Evolutionary conservation across 768 basidiomycete genomes (phyloP).

Genomic region (Lentinula boryana): DNA sequence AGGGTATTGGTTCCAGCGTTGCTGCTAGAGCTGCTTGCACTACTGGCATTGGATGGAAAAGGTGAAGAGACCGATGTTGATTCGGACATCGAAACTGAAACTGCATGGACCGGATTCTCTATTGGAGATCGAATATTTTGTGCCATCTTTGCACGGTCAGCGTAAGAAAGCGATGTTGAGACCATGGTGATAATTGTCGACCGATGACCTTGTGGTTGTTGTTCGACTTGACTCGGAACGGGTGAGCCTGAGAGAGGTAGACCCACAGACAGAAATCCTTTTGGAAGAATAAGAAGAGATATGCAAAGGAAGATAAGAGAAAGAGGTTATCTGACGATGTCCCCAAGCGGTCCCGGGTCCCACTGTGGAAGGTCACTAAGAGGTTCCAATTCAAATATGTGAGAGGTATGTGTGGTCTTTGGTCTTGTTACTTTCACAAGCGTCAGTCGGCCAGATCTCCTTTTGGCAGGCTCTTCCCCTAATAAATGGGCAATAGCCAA

Average conservation of each 20-base stretch:
- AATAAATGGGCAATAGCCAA: too few species aligned
- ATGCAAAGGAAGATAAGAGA: neutral
- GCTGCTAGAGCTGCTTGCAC: neutral
- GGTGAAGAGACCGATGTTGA: neutral
- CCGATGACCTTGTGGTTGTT: neutral
- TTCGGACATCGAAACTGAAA: constrained; percentile 1
- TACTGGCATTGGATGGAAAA: neutral
- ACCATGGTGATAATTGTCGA: neutral
- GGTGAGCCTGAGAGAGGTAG: neutral
- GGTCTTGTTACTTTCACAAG: neutral
- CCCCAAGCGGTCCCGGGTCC: neutral
- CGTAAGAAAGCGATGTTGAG: neutral
- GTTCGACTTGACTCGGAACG: neutral
- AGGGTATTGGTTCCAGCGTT: neutral
- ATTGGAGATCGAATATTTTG: constrained; percentile 7
- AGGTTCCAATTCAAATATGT: neutral
- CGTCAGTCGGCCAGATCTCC: too few species aligned
- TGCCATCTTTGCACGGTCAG: constrained; percentile 5
- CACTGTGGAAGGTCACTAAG: neutral
- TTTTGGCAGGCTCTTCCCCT: neutral
- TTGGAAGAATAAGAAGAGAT: neutral
- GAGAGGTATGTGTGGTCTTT: neutral
- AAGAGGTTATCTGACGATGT: neutral
- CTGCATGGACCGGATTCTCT: constrained; percentile 1
- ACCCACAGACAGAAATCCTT: neutral